These are phyloP conservation scores for Rhizophora apiculata DNA, from an alignment of 345 rosid genomes.

Conservation along the genomic window DNA sequence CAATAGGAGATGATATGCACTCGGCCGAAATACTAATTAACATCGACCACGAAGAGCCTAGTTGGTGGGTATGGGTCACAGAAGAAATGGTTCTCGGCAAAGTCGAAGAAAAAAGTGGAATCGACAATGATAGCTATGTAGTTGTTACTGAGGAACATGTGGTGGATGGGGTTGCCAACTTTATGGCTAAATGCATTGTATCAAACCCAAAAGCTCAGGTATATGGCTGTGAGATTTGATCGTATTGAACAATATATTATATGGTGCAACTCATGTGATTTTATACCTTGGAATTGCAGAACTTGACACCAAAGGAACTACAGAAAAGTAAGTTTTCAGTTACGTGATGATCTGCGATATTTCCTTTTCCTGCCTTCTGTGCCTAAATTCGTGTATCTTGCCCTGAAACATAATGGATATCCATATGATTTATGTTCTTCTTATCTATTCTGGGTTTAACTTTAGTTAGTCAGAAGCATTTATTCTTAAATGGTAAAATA, in stretches of 20 bases:
- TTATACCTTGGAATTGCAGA: constrained; percentile 47
- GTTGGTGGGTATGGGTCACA: constrained; percentile 98
- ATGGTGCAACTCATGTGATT: constrained; percentile 19
- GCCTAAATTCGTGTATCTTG: neutral
- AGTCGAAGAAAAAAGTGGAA: constrained; percentile 70
- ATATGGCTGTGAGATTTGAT: constrained; percentile 6
- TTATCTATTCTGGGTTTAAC: neutral
- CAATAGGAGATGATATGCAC: constrained; percentile 56
- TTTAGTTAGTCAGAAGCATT: neutral
- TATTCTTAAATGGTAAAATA: neutral
- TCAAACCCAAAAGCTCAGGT: constrained; percentile 83
- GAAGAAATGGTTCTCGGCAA: constrained; percentile 81
- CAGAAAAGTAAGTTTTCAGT: constrained; percentile 60
- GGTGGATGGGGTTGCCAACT: constrained; percentile 84
- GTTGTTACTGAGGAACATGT: constrained; percentile 76
- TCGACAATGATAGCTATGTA: constrained; percentile 74
- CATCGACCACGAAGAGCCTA: constrained; percentile 66
- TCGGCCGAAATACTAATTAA: constrained; percentile 68
- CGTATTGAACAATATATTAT: neutral
- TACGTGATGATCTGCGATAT: constrained; percentile 1
- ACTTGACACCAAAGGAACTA: constrained; percentile 68
- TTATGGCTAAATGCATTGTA: constrained; percentile 84
- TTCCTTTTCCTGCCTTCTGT: neutral
- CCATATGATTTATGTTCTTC: neutral
- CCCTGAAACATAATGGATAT: neutral